phyloP scores from a whole-genome alignment of 2,329 filamentous ascomycete species.

The Colletotrichum tofieldiae region DNA sequence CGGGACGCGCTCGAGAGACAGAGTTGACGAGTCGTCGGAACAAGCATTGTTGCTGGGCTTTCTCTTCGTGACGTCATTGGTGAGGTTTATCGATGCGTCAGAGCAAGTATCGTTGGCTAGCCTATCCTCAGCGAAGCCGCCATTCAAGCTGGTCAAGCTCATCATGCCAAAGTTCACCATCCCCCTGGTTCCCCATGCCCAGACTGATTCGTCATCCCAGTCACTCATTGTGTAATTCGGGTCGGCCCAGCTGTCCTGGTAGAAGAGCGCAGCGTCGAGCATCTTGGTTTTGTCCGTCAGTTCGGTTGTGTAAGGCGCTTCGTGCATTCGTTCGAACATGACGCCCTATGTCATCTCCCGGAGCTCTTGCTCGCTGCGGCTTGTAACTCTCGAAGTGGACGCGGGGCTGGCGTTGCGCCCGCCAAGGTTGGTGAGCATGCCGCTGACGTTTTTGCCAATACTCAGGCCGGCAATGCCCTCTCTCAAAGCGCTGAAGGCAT shows the following conservation, averaged over 20 bases:
- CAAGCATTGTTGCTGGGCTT: not conserved
- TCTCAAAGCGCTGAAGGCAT: constrained; percentile 62
- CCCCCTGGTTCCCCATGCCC: constrained; percentile 24
- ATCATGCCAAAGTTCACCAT: constrained; percentile 26
- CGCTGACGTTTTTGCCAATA: constrained; percentile 65
- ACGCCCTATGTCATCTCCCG: constrained; percentile 63
- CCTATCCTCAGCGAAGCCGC: not conserved
- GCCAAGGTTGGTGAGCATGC: constrained; percentile 56
- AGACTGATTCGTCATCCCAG: constrained; percentile 8
- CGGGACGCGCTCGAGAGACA: not conserved
- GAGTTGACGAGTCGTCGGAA: not conserved
- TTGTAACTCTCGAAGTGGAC: constrained; percentile 39
- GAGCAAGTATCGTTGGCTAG: constrained; percentile 7
- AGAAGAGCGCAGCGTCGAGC: constrained; percentile 22
- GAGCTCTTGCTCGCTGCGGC: constrained; percentile 59
- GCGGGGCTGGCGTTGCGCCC: constrained; percentile 46
- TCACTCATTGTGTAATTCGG: constrained; percentile 16
- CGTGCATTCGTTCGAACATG: constrained; percentile 52
- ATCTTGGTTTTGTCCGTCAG: constrained; percentile 14
- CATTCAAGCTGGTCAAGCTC: constrained; percentile 21
- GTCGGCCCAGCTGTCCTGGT: constrained; percentile 22
- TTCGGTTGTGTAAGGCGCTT: constrained; percentile 50
- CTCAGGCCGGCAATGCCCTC: constrained; percentile 65
- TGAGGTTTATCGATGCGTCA: not conserved
- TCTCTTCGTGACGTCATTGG: not conserved